These are phyloP conservation scores for Ceratocystis eucalypticola DNA, from an alignment of 2,329 filamentous ascomycete genomes.

Conservation along the genomic window DNA sequence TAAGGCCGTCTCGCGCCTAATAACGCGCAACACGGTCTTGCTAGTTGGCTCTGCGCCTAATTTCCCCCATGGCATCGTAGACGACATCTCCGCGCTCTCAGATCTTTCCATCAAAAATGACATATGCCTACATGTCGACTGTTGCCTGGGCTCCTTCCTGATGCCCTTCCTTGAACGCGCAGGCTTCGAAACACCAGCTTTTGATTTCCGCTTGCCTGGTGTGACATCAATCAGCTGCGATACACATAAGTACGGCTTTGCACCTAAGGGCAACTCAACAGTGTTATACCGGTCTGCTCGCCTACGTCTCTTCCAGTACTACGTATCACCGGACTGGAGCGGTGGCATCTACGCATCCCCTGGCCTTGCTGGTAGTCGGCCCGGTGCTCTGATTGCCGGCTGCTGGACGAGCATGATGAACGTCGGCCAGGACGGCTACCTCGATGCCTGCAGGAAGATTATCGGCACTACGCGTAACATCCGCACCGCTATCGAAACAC, in stretches of 20 bases:
- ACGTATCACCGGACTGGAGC: conserved; percentile 86
- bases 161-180: conserved; percentile 83
- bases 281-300: conserved; percentile 72
- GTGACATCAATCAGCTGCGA: conserved; percentile 94
- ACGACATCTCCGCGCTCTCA: conserved; percentile 78
- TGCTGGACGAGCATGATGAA: conserved; percentile 91
- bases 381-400: conserved; percentile 85
- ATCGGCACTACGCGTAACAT: conserved; percentile 79
- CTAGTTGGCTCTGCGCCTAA: conserved; percentile 93
- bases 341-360: conserved; percentile 94
- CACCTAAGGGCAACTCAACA: conserved; percentile 92
- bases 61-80: conserved; percentile 96
- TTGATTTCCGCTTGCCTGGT: conserved; percentile 87
- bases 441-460: conserved; percentile 75
- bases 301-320: conserved; percentile 86
- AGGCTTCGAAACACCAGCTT: conserved; percentile 77
- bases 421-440: conserved; percentile 76
- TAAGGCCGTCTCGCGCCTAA: conserved; percentile 61
- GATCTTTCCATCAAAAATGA: conserved; percentile 66
- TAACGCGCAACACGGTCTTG: conserved; percentile 88
- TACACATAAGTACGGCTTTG: conserved; percentile 98
- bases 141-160: conserved; percentile 91
- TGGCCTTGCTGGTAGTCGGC: conserved; percentile 78
- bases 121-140: conserved; percentile 88
- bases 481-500: conserved; percentile 55